Percentiles rank a stretch among this genome's conserved stretches.
Evolutionary conservation across 2,329 filamentous ascomycete species (phyloP).

Genomic region (Paraphoma sp.): DNA sequence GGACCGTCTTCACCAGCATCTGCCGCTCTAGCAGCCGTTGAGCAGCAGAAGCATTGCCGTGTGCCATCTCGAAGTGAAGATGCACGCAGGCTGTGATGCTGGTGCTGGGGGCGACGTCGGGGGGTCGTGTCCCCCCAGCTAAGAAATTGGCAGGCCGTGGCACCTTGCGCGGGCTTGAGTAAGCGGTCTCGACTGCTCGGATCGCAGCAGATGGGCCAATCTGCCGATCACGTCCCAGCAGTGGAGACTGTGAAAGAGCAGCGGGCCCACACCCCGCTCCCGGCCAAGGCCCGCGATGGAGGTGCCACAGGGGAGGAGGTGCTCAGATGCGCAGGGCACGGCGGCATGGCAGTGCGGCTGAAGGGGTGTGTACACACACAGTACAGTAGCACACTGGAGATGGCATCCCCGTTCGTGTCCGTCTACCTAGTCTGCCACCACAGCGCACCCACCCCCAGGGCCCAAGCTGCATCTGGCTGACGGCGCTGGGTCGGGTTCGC

Average conservation of each 20-base stretch:
- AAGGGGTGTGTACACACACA: not conserved
- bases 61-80: too few species aligned
- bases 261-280: constrained; percentile 1
- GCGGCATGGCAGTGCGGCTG: not conserved
- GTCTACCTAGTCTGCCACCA: not conserved
- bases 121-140: not conserved
- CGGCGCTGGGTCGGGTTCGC: not conserved
- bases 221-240: constrained; percentile 7
- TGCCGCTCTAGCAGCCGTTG: not conserved
- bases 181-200: constrained; percentile 1
- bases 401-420: constrained; percentile 1
- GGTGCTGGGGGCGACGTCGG: too few species aligned
- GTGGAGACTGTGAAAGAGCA: constrained; percentile 1
- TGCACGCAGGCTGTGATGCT: too few species aligned
- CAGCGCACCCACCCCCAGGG: too few species aligned
- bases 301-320: not conserved
- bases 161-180: not conserved
- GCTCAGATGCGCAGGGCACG: not conserved
- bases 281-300: not conserved
- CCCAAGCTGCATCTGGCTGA: not conserved
- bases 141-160: constrained; percentile 2
- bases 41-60: not conserved
- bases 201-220: constrained; percentile 1
- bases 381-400: not conserved
- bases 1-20: constrained; percentile 12